These are phyloP conservation scores for Eimeria brunetti DNA, from an alignment of 169 alveolate genomes.

Conservation along the genomic window DNA sequence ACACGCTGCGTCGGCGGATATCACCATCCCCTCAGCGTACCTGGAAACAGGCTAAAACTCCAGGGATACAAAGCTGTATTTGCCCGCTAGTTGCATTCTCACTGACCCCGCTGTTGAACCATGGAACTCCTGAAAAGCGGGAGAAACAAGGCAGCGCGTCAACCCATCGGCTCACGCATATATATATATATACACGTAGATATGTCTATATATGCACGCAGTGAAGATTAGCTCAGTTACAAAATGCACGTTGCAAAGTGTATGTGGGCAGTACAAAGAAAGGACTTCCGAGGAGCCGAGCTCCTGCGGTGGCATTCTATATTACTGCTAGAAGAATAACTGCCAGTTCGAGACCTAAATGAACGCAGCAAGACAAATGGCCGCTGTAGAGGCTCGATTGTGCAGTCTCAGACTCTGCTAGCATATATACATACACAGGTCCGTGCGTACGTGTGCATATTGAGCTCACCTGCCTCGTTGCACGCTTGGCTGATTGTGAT, in stretches of 20 bases:
- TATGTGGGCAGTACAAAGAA: background rate
- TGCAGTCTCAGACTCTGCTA: background rate
- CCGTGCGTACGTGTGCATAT: background rate
- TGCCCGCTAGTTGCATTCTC: slow-evolving; percentile 98
- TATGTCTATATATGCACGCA: background rate
- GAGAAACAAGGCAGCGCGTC: background rate
- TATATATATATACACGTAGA: background rate
- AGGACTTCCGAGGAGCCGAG: background rate
- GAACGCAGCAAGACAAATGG: background rate
- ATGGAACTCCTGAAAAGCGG: slow-evolving; percentile 79
- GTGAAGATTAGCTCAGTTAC: background rate
- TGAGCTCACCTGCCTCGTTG: slow-evolving; percentile 91
- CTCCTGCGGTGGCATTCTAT: background rate
- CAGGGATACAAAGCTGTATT: slow-evolving; percentile 96
- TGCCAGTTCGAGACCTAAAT: background rate
- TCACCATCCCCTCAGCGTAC: slow-evolving; percentile 40
- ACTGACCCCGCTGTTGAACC: slow-evolving; percentile 98
- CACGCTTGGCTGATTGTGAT: slow-evolving; percentile 96
- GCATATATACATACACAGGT: background rate
- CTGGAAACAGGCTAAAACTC: slow-evolving; percentile 97
- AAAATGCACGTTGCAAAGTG: background rate
- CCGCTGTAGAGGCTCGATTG: background rate
- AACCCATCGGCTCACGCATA: background rate
- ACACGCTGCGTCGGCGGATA: background rate
- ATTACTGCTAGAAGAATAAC: background rate